A percentile compares a stretch with the other conserved stretches of the same genome.
phyloP scores from a whole-genome alignment of 106 monocot genomes.

The Phalaenopsis equestris region DNA sequence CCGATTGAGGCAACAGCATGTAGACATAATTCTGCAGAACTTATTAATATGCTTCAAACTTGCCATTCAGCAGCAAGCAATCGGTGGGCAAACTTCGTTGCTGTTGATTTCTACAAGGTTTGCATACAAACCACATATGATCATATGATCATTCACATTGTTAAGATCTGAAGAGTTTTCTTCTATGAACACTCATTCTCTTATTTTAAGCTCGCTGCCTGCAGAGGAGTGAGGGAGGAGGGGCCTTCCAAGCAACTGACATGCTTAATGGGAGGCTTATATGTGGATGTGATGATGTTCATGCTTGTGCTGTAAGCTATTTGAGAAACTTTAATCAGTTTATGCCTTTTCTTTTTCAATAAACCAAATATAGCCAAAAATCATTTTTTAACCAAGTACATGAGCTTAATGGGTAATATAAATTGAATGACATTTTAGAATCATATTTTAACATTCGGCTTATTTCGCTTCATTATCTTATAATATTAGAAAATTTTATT shows the following conservation, averaged over 20 bases:
- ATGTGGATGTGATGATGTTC: constrained; percentile 67
- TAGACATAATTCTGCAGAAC: constrained; percentile 43
- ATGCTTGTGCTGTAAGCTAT: constrained; percentile 34
- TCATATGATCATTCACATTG: neutral
- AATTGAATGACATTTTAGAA: neutral
- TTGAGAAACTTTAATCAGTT: neutral
- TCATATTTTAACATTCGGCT: neutral
- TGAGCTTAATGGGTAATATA: neutral
- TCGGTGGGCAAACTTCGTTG: constrained; percentile 72
- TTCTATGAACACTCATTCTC: neutral
- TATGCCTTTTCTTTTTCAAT: neutral
- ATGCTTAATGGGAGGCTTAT: constrained; percentile 64
- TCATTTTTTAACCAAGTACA: too few species aligned
- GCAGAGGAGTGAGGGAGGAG: constrained; percentile 71
- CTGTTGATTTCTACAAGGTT: constrained; percentile 86
- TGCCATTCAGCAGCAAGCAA: constrained; percentile 42
- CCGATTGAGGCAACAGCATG: constrained; percentile 38
- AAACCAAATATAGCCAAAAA: neutral
- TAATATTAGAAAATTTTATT: neutral
- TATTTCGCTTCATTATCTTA: neutral
- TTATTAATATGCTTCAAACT: constrained; percentile 46
- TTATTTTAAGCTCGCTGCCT: constrained; percentile 4
- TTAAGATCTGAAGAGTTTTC: neutral
- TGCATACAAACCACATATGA: neutral
- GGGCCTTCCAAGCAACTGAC: constrained; percentile 56